Conservation (phyloP, 495 filamentous ascomycete genomes). For the Rusavskia elegans region DNA sequence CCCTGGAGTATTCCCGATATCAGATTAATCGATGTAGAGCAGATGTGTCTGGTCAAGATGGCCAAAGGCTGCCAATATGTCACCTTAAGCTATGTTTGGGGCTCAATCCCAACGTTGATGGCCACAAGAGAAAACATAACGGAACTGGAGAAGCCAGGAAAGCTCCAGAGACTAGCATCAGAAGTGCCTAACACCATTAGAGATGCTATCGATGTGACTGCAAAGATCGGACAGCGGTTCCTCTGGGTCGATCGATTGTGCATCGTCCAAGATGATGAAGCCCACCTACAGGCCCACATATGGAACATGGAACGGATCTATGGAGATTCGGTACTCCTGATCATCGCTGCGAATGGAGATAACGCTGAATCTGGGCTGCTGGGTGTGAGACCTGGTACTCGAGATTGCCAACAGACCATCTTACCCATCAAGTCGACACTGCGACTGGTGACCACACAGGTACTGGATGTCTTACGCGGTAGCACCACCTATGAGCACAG, state of each 20-base stretch:
- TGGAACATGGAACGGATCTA: no score
- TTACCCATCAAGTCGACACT: no score
- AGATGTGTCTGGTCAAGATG: conserved; percentile 2
- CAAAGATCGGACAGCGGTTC: conserved; percentile 8
- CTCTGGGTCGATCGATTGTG: conserved; percentile 18
- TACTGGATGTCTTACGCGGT: no score
- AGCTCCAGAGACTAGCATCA: neutral
- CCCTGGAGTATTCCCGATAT: no score
- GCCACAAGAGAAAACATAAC: neutral
- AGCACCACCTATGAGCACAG: neutral
- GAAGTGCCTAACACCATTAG: conserved; percentile 10
- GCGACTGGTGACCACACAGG: no score
- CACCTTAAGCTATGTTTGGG: conserved; percentile 14
- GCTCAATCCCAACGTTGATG: neutral
- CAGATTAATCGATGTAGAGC: conserved; percentile 7
- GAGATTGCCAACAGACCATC: no score
- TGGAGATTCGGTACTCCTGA: no score
- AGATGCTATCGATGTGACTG: conserved; percentile 11
- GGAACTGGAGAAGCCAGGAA: neutral
- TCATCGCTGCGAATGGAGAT: no score
- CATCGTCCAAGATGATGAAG: conserved; percentile 13
- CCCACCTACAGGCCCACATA: no score
- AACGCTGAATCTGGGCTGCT: no score
- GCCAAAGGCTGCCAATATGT: conserved; percentile 3
- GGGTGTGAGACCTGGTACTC: no score